Evolutionary conservation across 108 stramenopile genomes (phyloP).

Genomic region (Schizochytrium sp.): DNA sequence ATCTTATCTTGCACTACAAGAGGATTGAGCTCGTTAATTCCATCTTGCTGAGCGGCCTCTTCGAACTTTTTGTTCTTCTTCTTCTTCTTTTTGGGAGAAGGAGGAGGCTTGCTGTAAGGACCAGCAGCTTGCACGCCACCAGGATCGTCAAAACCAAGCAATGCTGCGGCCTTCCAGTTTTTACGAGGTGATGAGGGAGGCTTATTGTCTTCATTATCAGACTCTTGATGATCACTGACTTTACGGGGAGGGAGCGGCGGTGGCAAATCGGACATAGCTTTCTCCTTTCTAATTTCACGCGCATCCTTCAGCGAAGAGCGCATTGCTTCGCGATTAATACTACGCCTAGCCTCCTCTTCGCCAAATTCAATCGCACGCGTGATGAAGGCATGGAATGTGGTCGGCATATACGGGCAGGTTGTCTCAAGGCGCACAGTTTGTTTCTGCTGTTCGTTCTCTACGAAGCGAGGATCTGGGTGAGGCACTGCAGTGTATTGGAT

Average conservation of each 20-base stretch:
- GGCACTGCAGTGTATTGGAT: conserved; percentile 30
- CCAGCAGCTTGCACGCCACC: conserved; percentile 21
- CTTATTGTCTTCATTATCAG: not conserved
- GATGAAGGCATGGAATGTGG: conserved; percentile 71
- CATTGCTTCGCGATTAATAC: not conserved
- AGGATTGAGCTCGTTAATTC: conserved; percentile 57
- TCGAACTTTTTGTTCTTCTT: conserved; percentile 59
- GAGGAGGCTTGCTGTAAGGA: not conserved
- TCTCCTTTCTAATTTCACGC: not conserved
- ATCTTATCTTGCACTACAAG: conserved; percentile 56
- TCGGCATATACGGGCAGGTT: conserved; percentile 76
- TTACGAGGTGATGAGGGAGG: not conserved
- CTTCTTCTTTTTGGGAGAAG: conserved; percentile 29
- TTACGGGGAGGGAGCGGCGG: conserved; percentile 37
- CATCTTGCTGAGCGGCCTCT: conserved; percentile 55
- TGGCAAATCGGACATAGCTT: not conserved
- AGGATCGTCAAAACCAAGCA: conserved; percentile 40
- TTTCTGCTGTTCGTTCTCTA: conserved; percentile 64
- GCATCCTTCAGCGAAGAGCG: not conserved
- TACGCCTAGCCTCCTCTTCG: conserved; percentile 26
- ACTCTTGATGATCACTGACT: not conserved
- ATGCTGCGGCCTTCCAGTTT: conserved; percentile 31
- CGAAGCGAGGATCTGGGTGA: conserved; percentile 30
- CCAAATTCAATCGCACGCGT: conserved; percentile 70
- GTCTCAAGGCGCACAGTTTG: conserved; percentile 71